Conservation (phyloP, 306 rosid genomes). For the Cyclanthera cordifolia region DNA sequence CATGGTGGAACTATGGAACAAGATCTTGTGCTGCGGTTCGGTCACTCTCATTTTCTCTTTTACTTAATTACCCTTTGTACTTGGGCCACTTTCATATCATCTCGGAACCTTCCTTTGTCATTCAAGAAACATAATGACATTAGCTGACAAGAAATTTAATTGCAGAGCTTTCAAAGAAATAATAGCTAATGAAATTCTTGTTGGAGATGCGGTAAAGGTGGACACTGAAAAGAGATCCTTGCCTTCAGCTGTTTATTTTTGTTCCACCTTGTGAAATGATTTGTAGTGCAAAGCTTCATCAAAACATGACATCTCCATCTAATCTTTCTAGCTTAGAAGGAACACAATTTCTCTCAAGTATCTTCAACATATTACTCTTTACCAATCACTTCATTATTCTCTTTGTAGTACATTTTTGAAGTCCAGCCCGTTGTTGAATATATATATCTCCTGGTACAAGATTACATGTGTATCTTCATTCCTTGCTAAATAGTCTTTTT, state of each 20-base stretch:
- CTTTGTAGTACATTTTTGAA: no score
- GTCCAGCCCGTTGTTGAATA: no score
- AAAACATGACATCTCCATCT: background rate
- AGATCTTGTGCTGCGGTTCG: background rate
- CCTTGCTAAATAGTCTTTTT: no score
- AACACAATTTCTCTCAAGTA: background rate
- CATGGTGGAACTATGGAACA: slow-evolving; percentile 9
- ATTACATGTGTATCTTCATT: no score
- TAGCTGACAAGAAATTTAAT: background rate
- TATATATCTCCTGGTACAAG: no score
- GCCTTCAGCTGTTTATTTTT: slow-evolving; percentile 3
- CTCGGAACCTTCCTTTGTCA: slow-evolving; percentile 7
- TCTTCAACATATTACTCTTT: background rate
- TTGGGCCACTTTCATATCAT: background rate
- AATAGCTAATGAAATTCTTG: background rate
- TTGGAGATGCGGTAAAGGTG: slow-evolving; percentile 4
- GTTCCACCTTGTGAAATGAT: background rate
- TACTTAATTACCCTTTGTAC: background rate
- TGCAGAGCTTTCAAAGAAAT: background rate
- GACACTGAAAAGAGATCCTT: slow-evolving; percentile 1
- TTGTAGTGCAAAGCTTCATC: background rate
- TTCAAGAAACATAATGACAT: background rate
- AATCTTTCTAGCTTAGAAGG: background rate
- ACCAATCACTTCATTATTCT: no score
- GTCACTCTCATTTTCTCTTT: background rate